Evolutionary conservation across 78 protist genomes (phyloP).

Genomic region (Dictyostelium intermedium): DNA sequence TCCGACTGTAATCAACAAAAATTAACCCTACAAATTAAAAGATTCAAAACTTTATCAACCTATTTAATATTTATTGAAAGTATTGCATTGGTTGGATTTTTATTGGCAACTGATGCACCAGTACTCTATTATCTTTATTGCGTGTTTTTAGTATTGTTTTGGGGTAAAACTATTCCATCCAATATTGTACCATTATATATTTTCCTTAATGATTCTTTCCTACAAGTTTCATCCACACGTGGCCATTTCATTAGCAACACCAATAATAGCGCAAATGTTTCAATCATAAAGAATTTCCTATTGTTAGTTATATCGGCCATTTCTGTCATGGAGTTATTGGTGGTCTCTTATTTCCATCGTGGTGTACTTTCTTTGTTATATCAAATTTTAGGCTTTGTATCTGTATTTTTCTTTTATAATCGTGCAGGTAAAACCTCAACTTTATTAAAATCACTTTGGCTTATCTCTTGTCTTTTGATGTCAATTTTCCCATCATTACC

Average conservation of each 20-base stretch:
- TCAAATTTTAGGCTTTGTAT: constrained; percentile 8
- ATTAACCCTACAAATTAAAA: not conserved
- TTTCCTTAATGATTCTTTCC: not conserved
- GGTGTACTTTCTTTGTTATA: constrained; percentile 18
- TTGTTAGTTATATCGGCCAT: not conserved
- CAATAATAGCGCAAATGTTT: not conserved
- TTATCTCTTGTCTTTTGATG: constrained; percentile 34
- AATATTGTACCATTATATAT: constrained; percentile 58
- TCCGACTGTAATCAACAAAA: not conserved
- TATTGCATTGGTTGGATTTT: constrained; percentile 20
- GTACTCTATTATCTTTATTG: constrained; percentile 63
- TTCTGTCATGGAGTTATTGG: constrained; percentile 63
- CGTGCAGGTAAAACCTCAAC: not conserved
- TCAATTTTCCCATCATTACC: constrained; percentile 39
- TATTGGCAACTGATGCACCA: constrained; percentile 48
- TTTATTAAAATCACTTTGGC: constrained; percentile 60
- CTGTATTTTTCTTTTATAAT: not conserved
- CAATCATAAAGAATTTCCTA: constrained; percentile 1
- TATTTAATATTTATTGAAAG: not conserved
- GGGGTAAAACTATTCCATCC: constrained; percentile 66
- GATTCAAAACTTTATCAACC: constrained; percentile 5
- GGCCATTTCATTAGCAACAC: not conserved
- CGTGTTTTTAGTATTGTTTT: constrained; percentile 51
- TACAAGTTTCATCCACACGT: not conserved
- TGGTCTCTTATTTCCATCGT: constrained; percentile 57